Evolutionary conservation across 371 early-diverging fungal species (phyloP), one percentile per base, ranked within the genome.

Genomic region (Blakeslea trispora): DNA sequence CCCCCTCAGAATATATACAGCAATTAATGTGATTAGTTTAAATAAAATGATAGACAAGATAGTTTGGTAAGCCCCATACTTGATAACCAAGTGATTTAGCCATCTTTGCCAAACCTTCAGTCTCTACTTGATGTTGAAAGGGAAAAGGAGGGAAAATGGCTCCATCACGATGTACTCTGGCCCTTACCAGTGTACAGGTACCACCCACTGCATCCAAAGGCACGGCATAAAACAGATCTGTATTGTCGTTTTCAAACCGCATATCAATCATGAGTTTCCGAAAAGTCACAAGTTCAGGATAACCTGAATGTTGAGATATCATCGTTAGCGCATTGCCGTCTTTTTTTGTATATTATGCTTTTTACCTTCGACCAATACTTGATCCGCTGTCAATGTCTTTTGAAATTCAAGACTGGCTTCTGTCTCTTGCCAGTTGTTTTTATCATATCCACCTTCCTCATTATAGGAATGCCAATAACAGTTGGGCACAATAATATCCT

Each of bases 91-190:
- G 69, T 5, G 77, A 76, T 59, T 84, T 87, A 43, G 89, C 87
- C 72, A 88, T 81, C 53, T 85, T 86, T 18, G 87, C 88, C 63
- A 90, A 74, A 0, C 91, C 91, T 72, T 89, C 91, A 9, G 89
- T 89, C 59, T 91, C 89, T 13, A 89, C 75, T 50, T 78, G 73
- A 49, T 78, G 75, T 37, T 75, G 71, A 50, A 66, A 78, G 15
- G 66, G 56, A 45, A 64, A 78, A 6, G 79, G 61, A n/a, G 79
- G 79, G 47, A 78, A 78, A 24, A 72, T 73, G 45, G 85, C 81
- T 7, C 89, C 89, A 35, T 78, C 75, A 9, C 87, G 82, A 64
- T 88, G 88, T 5, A 90, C 86, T 37, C 73, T 67, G n/a, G 88
- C 85, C 55, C 81, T 84, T 37, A 88, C 84, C 17, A 78, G 59